Evolutionary conservation across 148 eudicot genomes (phyloP).

Genomic region (Camellia sinensis): DNA sequence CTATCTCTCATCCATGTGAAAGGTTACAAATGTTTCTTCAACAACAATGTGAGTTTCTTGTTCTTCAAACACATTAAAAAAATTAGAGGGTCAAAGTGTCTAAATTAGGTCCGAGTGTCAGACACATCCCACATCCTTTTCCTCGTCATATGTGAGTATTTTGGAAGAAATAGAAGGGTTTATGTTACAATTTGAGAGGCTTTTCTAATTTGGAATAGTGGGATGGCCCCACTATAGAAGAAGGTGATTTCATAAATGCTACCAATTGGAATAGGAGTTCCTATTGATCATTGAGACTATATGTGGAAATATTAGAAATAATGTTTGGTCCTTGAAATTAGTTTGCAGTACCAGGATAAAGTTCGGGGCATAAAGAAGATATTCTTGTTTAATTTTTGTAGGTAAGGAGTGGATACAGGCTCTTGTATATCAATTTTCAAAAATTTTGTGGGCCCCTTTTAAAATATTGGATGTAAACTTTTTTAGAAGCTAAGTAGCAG

Average conservation of each 20-base stretch:
- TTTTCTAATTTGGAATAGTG: neutral
- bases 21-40: no score
- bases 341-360: neutral
- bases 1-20: no score
- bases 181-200: neutral
- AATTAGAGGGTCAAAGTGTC: no score
- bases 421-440: neutral
- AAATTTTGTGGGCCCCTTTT: neutral
- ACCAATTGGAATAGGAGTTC: neutral
- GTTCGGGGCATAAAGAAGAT: neutral
- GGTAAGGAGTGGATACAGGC: neutral
- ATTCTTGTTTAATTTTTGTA: neutral
- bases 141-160: no score
- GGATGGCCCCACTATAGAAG: neutral
- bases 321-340: neutral
- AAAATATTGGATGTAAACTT: neutral
- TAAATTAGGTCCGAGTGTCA: no score
- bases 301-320: neutral
- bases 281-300: neutral
- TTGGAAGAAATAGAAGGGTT: no score
- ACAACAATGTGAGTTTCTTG: no score
- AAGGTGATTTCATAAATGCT: slow-evolving; percentile 1
- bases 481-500: neutral
- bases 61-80: no score
- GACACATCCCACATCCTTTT: no score